These are phyloP conservation scores for Aspergillus hancockii DNA, from an alignment of 495 filamentous ascomycete species.

Conservation along the genomic window DNA sequence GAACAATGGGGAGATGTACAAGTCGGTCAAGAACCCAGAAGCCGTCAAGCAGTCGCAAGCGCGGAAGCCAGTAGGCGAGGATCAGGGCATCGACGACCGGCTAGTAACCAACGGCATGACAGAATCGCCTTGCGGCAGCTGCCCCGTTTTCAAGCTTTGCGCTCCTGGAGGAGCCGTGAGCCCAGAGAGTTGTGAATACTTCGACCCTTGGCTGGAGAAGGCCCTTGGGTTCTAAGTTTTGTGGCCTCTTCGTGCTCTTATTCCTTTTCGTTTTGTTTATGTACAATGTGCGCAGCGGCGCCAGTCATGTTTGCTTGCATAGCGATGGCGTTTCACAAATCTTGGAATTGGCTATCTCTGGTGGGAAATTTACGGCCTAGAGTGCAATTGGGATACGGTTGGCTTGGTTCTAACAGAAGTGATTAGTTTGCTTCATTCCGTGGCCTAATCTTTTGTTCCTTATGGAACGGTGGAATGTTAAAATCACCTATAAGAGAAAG, in stretches of 20 bases:
- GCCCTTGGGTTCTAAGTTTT: conserved; percentile 36
- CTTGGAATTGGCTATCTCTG: conserved; percentile 20
- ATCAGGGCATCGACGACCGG: conserved; percentile 26
- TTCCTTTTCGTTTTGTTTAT: conserved; percentile 12
- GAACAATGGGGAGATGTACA: conserved; percentile 53
- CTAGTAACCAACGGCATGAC: conserved; percentile 68
- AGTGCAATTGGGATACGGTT: conserved; percentile 7
- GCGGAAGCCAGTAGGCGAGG: conserved; percentile 34
- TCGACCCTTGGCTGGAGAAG: conserved; percentile 71
- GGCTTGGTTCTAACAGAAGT: conserved; percentile 9
- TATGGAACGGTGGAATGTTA: neutral
- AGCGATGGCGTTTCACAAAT: conserved; percentile 43
- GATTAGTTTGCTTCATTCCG: neutral
- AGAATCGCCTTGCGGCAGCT: conserved; percentile 86
- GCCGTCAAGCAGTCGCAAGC: conserved; percentile 43
- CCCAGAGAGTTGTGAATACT: conserved; percentile 89
- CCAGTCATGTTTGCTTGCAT: conserved; percentile 32
- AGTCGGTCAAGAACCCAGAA: conserved; percentile 42
- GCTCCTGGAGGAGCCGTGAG: conserved; percentile 85
- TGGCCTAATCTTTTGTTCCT: conserved; percentile 3
- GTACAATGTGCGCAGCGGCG: conserved; percentile 18
- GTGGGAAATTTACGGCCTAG: conserved; percentile 10
- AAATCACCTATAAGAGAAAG: neutral
- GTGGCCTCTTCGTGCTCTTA: conserved; percentile 5
- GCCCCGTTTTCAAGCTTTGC: conserved; percentile 92